A percentile compares a stretch with the other conserved stretches of the same genome.
Evolutionary conservation across 2,329 filamentous ascomycete species (phyloP).

Genomic region (Graphium sp.): DNA sequence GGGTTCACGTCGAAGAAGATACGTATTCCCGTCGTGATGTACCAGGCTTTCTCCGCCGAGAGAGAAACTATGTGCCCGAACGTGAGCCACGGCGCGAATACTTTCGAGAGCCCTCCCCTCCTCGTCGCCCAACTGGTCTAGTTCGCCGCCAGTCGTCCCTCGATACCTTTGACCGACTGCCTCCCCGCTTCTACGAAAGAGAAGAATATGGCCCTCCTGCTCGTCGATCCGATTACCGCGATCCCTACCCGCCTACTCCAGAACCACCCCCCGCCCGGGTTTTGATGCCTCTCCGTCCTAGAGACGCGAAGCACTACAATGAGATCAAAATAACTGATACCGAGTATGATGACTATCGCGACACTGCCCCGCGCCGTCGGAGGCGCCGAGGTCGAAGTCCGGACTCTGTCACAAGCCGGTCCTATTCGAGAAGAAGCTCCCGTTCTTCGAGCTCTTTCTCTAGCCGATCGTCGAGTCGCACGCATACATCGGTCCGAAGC

Average conservation of each 20-base stretch:
- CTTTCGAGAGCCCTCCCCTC: constrained; percentile 27
- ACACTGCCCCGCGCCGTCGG: constrained; percentile 29
- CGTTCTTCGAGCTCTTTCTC: constrained; percentile 24
- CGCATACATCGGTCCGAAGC: constrained; percentile 33
- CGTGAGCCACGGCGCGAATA: constrained; percentile 30
- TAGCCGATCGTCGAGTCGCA: constrained; percentile 27
- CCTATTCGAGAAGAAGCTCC: constrained; percentile 18
- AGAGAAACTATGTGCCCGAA: too few relatives aligned
- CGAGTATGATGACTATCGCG: constrained; percentile 54
- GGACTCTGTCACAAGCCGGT: constrained; percentile 21
- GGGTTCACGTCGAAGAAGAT: too few relatives aligned
- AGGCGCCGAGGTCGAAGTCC: constrained; percentile 25
- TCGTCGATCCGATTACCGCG: constrained; percentile 31
- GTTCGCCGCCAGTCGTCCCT: constrained; percentile 78
- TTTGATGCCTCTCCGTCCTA: constrained; percentile 25
- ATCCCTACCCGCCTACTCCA: constrained; percentile 16
- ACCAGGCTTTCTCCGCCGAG: constrained; percentile 24
- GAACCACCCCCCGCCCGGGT: constrained; percentile 17
- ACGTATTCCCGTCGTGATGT: not conserved
- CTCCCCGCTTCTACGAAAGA: constrained; percentile 32
- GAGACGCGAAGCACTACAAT: constrained; percentile 41
- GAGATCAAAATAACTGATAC: constrained; percentile 53
- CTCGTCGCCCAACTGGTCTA: constrained; percentile 48
- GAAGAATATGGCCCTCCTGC: constrained; percentile 48
- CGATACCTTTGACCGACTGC: constrained; percentile 74